phyloP scores from a whole-genome alignment of 805 yeast species.

The Lipomyces starkeyi region DNA sequence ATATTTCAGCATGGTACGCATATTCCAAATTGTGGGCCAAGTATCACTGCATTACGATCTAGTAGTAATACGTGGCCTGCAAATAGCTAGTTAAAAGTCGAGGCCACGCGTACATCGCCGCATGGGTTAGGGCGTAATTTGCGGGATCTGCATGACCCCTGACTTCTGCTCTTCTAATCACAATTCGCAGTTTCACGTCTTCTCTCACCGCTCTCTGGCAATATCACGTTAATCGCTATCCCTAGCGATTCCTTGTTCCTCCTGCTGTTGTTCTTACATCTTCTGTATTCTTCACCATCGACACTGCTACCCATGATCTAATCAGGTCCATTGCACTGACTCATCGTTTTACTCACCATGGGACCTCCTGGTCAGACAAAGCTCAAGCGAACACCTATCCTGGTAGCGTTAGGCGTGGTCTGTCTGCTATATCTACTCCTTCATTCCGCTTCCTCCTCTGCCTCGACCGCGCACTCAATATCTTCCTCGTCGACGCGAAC shows the following conservation, averaged over 20 bases:
- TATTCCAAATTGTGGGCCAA: too few species aligned
- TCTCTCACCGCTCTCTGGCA: too few species aligned
- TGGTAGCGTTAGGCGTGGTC: conserved; percentile 16
- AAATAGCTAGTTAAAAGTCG: too few species aligned
- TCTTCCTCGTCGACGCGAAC: not conserved
- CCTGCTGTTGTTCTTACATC: not conserved
- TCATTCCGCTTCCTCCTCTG: conserved; percentile 11
- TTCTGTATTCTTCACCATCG: not conserved
- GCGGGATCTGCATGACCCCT: too few species aligned
- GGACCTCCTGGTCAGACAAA: conserved; percentile 11
- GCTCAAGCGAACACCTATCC: conserved; percentile 13
- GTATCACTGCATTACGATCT: too few species aligned
- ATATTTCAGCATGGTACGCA: too few species aligned
- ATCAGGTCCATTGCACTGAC: not conserved
- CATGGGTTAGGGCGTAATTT: too few species aligned
- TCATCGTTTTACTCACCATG: not conserved
- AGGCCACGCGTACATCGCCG: too few species aligned
- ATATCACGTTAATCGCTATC: too few species aligned
- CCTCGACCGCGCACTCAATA: conserved; percentile 14
- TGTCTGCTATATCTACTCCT: conserved; percentile 15
- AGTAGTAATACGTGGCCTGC: too few species aligned
- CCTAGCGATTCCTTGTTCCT: not conserved
- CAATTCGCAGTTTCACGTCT: too few species aligned
- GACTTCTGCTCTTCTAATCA: too few species aligned
- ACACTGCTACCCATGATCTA: not conserved